These are phyloP conservation scores for Hypoxylon sp. DNA, from an alignment of 2,329 filamentous ascomycete species.

Conservation along the genomic window DNA sequence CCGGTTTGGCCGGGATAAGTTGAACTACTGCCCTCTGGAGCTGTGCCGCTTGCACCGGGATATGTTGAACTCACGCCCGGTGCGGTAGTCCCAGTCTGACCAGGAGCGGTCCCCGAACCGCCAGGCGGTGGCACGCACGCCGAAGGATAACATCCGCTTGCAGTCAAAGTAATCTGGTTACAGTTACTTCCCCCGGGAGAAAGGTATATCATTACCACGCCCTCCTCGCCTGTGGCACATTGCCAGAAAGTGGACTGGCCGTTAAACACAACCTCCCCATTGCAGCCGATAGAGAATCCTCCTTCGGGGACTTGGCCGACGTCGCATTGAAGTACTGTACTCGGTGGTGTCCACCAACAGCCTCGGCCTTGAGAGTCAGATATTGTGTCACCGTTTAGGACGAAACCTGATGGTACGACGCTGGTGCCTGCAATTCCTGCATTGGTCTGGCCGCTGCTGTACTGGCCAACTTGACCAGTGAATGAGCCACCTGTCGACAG, in stretches of 20 bases:
- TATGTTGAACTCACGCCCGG: constrained; percentile 13
- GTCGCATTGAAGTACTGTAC: constrained; percentile 74
- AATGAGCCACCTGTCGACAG: constrained; percentile 64
- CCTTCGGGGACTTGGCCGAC: constrained; percentile 61
- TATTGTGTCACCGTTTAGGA: constrained; percentile 66
- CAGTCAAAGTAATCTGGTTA: constrained; percentile 62
- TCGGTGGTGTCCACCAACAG: constrained; percentile 73
- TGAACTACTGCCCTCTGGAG: constrained; percentile 5
- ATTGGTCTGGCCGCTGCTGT: constrained; percentile 69
- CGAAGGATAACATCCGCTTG: constrained; percentile 55
- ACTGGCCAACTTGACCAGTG: constrained; percentile 69
- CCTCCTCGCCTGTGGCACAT: constrained; percentile 67
- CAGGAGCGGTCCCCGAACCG: constrained; percentile 19
- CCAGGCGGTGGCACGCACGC: constrained; percentile 23
- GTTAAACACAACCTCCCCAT: constrained; percentile 66
- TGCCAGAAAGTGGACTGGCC: constrained; percentile 69
- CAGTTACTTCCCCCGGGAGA: constrained; percentile 61
- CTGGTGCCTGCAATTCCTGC: constrained; percentile 63
- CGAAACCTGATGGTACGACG: constrained; percentile 62
- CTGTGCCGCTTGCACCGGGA: constrained; percentile 18
- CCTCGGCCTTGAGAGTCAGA: constrained; percentile 70
- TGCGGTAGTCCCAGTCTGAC: constrained; percentile 15
- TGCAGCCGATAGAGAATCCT: constrained; percentile 69
- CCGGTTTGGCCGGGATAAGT: background rate
- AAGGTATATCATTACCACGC: constrained; percentile 69